Evolutionary conservation across 2,329 filamentous ascomycete genomes (phyloP), one percentile per base, ranked within the genome.

Genomic region (Arthrobotrys megalospora): DNA sequence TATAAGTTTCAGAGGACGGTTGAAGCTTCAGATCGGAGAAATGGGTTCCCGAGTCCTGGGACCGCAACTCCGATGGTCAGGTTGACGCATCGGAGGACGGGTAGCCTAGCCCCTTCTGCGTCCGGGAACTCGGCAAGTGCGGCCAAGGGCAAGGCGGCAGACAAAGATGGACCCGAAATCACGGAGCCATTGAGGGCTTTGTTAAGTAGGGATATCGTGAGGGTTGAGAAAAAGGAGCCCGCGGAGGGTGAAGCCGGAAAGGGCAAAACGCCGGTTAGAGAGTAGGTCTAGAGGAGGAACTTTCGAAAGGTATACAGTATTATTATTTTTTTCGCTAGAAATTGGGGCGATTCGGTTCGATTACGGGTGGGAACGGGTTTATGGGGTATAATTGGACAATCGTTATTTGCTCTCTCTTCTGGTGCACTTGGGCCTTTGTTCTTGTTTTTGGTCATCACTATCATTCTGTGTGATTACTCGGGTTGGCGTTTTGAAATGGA

Each of bases 11-110:
- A 96, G 82, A 89, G 94, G 52, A 91, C 93, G 1, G 92, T 99
- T 10, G 93, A 98, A 82, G 92, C 93, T 0, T 91, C 97, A 41
- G 96, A 99, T 84, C 95, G 96, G 85, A 96, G 96, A 84, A 88
- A 91, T 64, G 94, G 76, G n/a, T 75, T 79, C 16, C 76, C 76
- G 5, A 75, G 68, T 34, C 76, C 76, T 16, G 76, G 76, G 1
- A 79, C 76, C 11, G 53, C 68, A 34, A 50, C 47, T 28, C 76
- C 76, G 58, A 79, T 75, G 63, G 69, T 79, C 10, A 38, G 48
- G n/a, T 65, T 79, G 48, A 73, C 76, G 21, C 76, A 79, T 43
- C 41, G 65, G 19, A 67, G 48, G 16, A 79, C 45, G n/a, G 50
- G 41, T 28, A 75, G 70, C 38, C 48, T 34, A 14, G 16, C 52